Evolutionary conservation across 2,329 filamentous ascomycete genomes (phyloP).

Genomic region (Fusarium redolens): DNA sequence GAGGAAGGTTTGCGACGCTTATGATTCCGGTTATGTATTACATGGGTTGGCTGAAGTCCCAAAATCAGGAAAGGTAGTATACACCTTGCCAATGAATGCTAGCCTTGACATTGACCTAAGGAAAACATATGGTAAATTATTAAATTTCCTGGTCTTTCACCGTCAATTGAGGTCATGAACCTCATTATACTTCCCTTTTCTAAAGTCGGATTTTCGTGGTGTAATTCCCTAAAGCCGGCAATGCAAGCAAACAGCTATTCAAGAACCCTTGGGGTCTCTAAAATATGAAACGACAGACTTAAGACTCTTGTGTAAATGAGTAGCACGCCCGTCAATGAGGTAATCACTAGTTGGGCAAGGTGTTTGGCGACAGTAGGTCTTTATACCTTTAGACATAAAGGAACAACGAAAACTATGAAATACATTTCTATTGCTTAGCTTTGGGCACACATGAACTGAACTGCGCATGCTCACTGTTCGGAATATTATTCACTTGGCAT

Average conservation of each 20-base stretch:
- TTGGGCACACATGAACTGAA: background rate
- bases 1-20: background rate
- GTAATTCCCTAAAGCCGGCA: too few species aligned
- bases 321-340: background rate
- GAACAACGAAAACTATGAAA: background rate
- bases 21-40: background rate
- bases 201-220: too few species aligned
- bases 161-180: background rate
- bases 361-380: background rate
- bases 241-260: too few species aligned
- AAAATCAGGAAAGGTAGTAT: background rate
- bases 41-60: background rate
- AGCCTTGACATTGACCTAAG: background rate
- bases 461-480: background rate
- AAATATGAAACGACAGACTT: too few species aligned
- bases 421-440: background rate
- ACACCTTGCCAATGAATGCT: background rate
- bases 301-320: background rate
- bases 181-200: too few species aligned
- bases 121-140: background rate
- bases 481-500: background rate
- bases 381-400: background rate
- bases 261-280: too few species aligned
- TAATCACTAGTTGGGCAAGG: background rate
- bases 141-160: background rate